Evolutionary conservation across 2,329 filamentous ascomycete genomes (phyloP), one percentile per base, ranked within the genome.

Genomic region (Neophaeococcomyces mojaviensis): DNA sequence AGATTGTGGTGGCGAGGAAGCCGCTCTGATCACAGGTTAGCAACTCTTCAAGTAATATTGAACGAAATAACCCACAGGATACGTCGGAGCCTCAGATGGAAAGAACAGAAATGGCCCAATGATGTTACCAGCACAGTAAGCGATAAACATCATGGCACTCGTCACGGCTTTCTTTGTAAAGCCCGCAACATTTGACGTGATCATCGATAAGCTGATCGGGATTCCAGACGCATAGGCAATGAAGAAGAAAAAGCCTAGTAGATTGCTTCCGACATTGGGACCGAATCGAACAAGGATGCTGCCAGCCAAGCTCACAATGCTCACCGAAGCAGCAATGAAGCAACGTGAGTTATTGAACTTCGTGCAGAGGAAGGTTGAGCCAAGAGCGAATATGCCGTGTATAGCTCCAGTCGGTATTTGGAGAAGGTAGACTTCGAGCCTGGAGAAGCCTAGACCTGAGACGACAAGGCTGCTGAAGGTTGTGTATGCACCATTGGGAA

Each of bases 51-150:
- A 28, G n/a, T n/a, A 5, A 28, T 28, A 10, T 28, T 28, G 10
- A 10, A 28, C 10, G 24, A 28, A 6, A 28, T 10, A 28, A 28
- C 24, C 5, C 10, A 28, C 24, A 28, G 24, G 10, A 10, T 28
- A 28, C 10, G 10, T 28, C 10, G 24, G 24, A 5, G 24, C 24
- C 24, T 28, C 5, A 28, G 54, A 48, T 2, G 67, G 58, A 36
- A 63, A 65, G 58, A 79, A 80, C 53, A 79, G 69, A 36, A 78
- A 75, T 2, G 77, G 76, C 0, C 76, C 76, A 1, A 67, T 64
- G 37, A 79, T 77, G 49, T 79, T 79, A 1, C 76, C 76, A 1
- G 67, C 60, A 44, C 76, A 79, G 53, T 78, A 79, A 2, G 69
- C 71, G 8, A 78, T 56, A 51, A 79, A 78, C 3, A 79, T 59